phyloP scores from a whole-genome alignment of 805 yeast species.

The Zygosaccharomyces lentus region DNA sequence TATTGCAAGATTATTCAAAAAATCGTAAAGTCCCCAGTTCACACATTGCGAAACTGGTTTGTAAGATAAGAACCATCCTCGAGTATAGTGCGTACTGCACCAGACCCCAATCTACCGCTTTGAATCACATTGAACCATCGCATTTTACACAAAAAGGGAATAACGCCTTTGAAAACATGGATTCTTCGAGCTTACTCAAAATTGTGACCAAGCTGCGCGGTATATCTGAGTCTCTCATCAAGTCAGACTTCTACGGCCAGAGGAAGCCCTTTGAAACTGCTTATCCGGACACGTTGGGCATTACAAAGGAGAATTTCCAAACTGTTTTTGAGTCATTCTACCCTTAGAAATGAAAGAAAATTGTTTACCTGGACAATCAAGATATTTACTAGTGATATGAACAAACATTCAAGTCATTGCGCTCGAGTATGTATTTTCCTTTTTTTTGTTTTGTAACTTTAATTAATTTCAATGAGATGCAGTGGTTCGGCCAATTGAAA shows the following conservation, averaged over 20 bases:
- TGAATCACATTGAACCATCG: constrained; percentile 5
- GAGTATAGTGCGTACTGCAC: constrained; percentile 18
- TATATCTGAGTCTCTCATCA: constrained; percentile 32
- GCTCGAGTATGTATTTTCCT: neutral
- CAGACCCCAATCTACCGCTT: constrained; percentile 7
- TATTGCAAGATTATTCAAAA: constrained; percentile 30
- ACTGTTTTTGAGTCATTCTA: constrained; percentile 20
- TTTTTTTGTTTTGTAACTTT: constrained; percentile 4
- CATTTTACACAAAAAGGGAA: constrained; percentile 1
- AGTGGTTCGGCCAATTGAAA: constrained; percentile 1
- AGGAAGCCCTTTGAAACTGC: constrained; percentile 19
- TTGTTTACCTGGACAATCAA: neutral
- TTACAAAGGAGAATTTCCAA: constrained; percentile 21
- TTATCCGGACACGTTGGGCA: constrained; percentile 21
- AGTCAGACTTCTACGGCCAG: constrained; percentile 27
- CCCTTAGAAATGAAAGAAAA: neutral
- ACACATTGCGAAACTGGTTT: constrained; percentile 16
- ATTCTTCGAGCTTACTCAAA: constrained; percentile 13
- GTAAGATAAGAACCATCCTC: constrained; percentile 18
- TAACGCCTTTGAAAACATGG: constrained; percentile 22
- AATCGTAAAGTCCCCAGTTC: constrained; percentile 26
- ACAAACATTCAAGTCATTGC: neutral
- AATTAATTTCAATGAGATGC: neutral
- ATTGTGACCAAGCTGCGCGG: constrained; percentile 21
- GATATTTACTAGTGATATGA: neutral